A percentile compares a stretch with the other conserved stretches of the same genome.
These are phyloP conservation scores for Chlamydomonas eustigma DNA, from an alignment of 139 green algal genomes.

Conservation along the genomic window DNA sequence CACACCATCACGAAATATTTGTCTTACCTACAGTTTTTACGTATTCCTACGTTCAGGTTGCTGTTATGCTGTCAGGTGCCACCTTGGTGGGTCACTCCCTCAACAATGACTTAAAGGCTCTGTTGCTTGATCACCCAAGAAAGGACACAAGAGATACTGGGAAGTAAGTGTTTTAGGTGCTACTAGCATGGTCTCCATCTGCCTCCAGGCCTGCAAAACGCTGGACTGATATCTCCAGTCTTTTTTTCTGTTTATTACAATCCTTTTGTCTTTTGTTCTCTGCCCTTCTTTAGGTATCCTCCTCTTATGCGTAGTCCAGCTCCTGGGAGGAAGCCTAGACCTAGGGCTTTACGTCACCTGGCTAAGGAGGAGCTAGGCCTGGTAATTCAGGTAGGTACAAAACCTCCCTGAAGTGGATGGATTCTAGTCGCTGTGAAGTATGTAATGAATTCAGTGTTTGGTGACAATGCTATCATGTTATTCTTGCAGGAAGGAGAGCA, in stretches of 20 bases:
- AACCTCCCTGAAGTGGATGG: neutral
- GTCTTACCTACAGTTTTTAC: no score
- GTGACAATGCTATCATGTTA: no score
- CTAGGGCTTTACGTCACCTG: conserved; percentile 51
- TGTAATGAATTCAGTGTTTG: no score
- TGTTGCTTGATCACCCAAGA: conserved; percentile 76
- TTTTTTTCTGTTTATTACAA: no score
- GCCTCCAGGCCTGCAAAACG: no score
- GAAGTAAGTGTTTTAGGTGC: conserved; percentile 34
- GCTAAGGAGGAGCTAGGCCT: conserved; percentile 61
- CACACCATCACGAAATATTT: no score
- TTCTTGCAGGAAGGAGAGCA: conserved; percentile 45
- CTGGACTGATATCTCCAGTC: no score
- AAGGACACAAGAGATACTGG: conserved; percentile 69
- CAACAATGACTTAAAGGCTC: conserved; percentile 78
- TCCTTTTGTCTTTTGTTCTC: no score
- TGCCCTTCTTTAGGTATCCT: conserved; percentile 56
- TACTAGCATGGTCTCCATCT: no score
- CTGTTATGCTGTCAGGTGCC: conserved; percentile 56
- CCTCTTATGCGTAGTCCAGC: conserved; percentile 57
- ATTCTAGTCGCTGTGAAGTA: neutral
- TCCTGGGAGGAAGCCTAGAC: conserved; percentile 32
- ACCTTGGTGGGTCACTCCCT: conserved; percentile 85
- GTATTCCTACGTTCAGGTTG: conserved; percentile 39
- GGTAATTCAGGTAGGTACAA: conserved; percentile 48